Conservation (phyloP, 2,329 filamentous ascomycete genomes). For the Penicillium sp. region DNA sequence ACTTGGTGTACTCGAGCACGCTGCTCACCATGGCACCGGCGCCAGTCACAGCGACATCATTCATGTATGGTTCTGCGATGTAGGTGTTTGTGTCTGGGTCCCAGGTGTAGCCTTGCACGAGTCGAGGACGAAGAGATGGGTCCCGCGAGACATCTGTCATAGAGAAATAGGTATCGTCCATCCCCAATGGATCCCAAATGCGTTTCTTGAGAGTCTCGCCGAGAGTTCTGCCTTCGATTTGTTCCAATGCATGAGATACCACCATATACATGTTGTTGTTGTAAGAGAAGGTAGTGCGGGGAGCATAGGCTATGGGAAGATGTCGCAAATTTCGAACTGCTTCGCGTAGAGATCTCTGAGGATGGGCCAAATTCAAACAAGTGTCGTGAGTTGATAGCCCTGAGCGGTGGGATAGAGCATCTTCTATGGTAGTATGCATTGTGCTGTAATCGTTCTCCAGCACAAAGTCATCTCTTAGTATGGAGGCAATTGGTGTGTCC, state of each 20-base stretch:
- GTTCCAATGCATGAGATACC: no score
- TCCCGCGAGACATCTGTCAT: conserved; percentile 13
- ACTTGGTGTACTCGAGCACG: no score
- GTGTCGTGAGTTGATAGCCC: conserved; percentile 27
- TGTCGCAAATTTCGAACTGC: conserved; percentile 22
- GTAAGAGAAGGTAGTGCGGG: conserved; percentile 24
- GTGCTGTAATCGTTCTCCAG: conserved; percentile 31
- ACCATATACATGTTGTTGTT: conserved; percentile 13
- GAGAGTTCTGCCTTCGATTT: no score
- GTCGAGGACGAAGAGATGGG: conserved; percentile 2
- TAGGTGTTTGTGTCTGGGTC: conserved; percentile 13
- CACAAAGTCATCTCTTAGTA: conserved; percentile 40
- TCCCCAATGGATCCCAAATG: no score
- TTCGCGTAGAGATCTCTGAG: conserved; percentile 7
- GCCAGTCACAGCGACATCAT: background rate
- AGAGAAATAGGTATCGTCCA: conserved; percentile 21
- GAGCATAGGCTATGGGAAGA: conserved; percentile 19
- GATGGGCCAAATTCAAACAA: background rate
- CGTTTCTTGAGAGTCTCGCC: no score
- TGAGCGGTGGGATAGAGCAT: conserved; percentile 37
- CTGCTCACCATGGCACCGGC: no score
- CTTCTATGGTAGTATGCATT: conserved; percentile 33
- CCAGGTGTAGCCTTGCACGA: conserved; percentile 26
- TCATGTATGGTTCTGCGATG: conserved; percentile 14
- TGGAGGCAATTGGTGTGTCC: conserved; percentile 36